phyloP scores from a whole-genome alignment of 225 moss, liverwort and hornwort genomes.

The Bryum argenteum region DNA sequence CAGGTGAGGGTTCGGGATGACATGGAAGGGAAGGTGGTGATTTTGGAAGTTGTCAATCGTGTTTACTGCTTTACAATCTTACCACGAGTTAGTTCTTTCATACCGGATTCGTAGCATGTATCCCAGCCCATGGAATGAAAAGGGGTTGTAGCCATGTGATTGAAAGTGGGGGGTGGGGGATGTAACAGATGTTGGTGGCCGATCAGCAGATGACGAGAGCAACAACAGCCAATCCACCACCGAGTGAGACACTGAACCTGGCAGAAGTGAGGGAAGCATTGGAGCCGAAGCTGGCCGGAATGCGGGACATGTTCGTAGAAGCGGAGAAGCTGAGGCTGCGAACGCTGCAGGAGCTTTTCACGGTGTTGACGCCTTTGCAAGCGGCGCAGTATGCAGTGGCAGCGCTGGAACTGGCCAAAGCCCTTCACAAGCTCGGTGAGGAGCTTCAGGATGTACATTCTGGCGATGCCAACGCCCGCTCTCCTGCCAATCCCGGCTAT shows the following conservation, averaged over 20 bases:
- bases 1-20: slow-evolving; percentile 45
- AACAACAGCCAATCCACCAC: slow-evolving; percentile 67
- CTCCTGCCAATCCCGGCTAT: slow-evolving; percentile 27
- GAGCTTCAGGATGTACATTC: slow-evolving; percentile 57
- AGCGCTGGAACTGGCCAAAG: slow-evolving; percentile 70
- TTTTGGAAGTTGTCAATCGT: slow-evolving; percentile 13
- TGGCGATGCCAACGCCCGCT: slow-evolving; percentile 29
- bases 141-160: too few species aligned
- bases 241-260: slow-evolving; percentile 59
- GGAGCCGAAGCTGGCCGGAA: slow-evolving; percentile 65
- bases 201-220: slow-evolving; percentile 82
- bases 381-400: slow-evolving; percentile 75
- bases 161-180: background rate
- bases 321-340: slow-evolving; percentile 70
- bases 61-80: background rate
- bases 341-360: slow-evolving; percentile 57
- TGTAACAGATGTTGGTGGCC: slow-evolving; percentile 87
- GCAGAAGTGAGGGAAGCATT: slow-evolving; percentile 64
- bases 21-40: background rate
- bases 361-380: slow-evolving; percentile 67
- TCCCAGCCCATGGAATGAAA: too few species aligned
- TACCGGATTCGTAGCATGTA: too few species aligned
- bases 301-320: slow-evolving; percentile 67
- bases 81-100: too few species aligned
- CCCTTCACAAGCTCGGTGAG: slow-evolving; percentile 63